Conservation (phyloP, 768 basidiomycete species). For the Macrocybe gigantea region DNA sequence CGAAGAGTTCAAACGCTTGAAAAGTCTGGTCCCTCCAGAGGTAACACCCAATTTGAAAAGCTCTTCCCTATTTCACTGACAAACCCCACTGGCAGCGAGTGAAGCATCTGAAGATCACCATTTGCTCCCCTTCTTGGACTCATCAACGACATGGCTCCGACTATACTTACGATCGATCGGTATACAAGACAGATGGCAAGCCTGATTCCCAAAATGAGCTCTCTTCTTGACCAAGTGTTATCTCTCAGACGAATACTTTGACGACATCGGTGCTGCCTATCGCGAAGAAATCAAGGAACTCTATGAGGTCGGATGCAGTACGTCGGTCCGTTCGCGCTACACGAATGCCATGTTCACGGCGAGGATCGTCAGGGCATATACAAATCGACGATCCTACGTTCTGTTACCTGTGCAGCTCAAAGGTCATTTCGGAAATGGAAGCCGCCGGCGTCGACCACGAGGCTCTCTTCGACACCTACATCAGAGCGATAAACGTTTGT, state of each 20-base stretch:
- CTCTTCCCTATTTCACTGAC: not conserved
- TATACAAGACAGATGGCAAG: slow-evolving; percentile 54
- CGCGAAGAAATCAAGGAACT: slow-evolving; percentile 40
- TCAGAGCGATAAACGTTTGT: slow-evolving; percentile 53
- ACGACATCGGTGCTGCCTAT: slow-evolving; percentile 36
- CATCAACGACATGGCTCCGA: slow-evolving; percentile 57
- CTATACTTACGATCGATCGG: slow-evolving; percentile 42
- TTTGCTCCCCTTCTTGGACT: slow-evolving; percentile 64
- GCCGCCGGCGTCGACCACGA: slow-evolving; percentile 55
- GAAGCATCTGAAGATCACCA: slow-evolving; percentile 58
- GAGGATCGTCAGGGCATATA: slow-evolving; percentile 29
- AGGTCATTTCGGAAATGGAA: slow-evolving; percentile 43
- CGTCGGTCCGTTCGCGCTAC: slow-evolving; percentile 9
- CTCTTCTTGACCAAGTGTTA: not conserved
- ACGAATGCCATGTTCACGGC: not conserved
- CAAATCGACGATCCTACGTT: slow-evolving; percentile 46
- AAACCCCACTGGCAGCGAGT: slow-evolving; percentile 36
- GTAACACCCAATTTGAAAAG: slow-evolving; percentile 15
- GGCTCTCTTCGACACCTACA: slow-evolving; percentile 58
- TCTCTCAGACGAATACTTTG: slow-evolving; percentile 37
- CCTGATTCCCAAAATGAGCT: not conserved
- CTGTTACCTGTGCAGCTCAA: slow-evolving; percentile 61
- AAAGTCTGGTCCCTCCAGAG: slow-evolving; percentile 47
- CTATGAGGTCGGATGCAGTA: slow-evolving; percentile 41
- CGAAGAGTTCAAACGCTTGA: slow-evolving; percentile 54